Base-by-base conservation (phyloP, 371 early-diverging fungal genomes). In the Circinella umbellata region DNA sequence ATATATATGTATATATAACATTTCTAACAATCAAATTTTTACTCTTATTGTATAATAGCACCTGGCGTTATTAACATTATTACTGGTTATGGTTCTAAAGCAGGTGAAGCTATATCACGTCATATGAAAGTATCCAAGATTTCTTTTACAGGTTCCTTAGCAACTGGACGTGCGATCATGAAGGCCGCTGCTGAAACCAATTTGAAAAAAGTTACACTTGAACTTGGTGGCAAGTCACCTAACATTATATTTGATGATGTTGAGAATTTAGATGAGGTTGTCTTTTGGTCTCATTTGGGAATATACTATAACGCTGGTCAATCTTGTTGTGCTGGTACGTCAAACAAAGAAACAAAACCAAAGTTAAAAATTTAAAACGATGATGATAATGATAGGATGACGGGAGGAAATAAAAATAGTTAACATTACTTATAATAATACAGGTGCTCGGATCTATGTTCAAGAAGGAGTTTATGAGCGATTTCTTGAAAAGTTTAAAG, bases 181-280 rank as follows among this genome's bases (percentile, higher is more conserved):
- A 76, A 76, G 51, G 78, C 83, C 15, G 78, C 86, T 62, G 74
- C 94, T 14, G 89, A 85, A 63, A 85, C 86, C 65, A 92, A 89
- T 61, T 85, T 94, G 68, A 94, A 94, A 83, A 89, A 87, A 71
- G 82, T 92, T 6, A 90, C 93, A 6, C 75, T 94, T 54, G 94
- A 94, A 73, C 78, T 94, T 6, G 94, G 94, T 51, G 94, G 94
- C 66, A 94, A 94, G 69, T 94, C 96, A 2, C 93, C 97, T 39
- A 93, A 93, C 73, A 93, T 97, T 61, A 93, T 96, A 46, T 96
- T 97, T 79, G 93, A 91, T 20, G 92, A 93, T 78, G 93, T 91
- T 17, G 92, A 96, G 70, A 64, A 57, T 27, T 34, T 96, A 47
- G 92, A 92, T 48, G 84, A 86, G 69, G 94, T 94, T 11, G 92